Percentiles rank a stretch among this genome's conserved stretches.
Conservation (phyloP, 768 basidiomycete genomes). For the Termitomyces titanicus region DNA sequence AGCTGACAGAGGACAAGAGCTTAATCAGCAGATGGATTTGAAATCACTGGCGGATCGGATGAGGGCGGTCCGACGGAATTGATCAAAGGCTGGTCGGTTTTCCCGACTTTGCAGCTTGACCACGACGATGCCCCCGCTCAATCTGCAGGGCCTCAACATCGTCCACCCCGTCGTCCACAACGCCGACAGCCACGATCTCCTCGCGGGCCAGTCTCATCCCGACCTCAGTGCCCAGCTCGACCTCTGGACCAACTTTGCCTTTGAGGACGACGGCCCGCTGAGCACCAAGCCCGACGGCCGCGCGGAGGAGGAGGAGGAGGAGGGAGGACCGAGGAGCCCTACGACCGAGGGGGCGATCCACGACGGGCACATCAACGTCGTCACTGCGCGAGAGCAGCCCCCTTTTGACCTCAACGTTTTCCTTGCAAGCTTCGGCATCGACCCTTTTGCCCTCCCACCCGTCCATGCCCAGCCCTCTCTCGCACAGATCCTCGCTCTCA, state of each 20-base stretch:
- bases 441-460: constrained; percentile 41
- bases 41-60: constrained; percentile 1
- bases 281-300: constrained; percentile 26
- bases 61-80: neutral
- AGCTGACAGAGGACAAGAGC: neutral
- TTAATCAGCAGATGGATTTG: neutral
- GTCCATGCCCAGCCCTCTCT: constrained; percentile 44
- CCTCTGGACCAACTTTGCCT: constrained; percentile 80
- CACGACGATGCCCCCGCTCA: constrained; percentile 53
- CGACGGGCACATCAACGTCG: constrained; percentile 58
- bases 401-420: constrained; percentile 37
- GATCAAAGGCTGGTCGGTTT: neutral
- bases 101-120: neutral
- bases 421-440: constrained; percentile 35
- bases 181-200: constrained; percentile 51
- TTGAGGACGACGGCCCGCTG: constrained; percentile 70
- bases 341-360: constrained; percentile 41
- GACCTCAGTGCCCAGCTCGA: constrained; percentile 77
- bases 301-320: constrained; percentile 46
- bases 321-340: constrained; percentile 24
- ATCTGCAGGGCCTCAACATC: constrained; percentile 78
- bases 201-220: constrained; percentile 60
- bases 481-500: constrained; percentile 66
- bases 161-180: constrained; percentile 51
- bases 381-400: constrained; percentile 36